Percentiles rank a stretch among this genome's conserved stretches.
Conservation (phyloP, 805 yeast genomes). For the Wickerhamiella australiensis region DNA sequence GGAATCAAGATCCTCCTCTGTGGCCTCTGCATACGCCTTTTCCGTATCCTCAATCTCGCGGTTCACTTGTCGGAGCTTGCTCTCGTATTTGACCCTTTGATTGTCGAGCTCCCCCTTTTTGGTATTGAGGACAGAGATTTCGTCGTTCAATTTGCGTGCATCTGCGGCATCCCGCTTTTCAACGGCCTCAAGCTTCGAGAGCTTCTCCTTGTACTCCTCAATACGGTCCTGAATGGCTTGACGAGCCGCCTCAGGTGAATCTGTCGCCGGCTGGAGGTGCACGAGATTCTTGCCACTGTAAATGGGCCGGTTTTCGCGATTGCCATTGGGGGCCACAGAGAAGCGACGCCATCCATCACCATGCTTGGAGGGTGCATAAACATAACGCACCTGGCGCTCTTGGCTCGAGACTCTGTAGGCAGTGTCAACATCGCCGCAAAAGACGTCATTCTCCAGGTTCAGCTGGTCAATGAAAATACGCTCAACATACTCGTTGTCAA, state of each 20-base stretch:
- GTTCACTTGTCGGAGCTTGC: constrained; percentile 50
- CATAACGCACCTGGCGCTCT: background rate
- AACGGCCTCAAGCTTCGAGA: background rate
- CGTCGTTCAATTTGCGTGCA: background rate
- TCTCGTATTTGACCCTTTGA: background rate
- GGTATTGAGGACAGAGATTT: background rate
- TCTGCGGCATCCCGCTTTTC: background rate
- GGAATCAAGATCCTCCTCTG: background rate
- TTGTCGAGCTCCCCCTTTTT: background rate
- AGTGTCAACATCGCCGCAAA: background rate
- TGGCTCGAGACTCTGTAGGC: background rate
- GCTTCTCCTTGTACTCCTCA: background rate
- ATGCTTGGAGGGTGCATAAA: background rate
- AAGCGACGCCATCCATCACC: constrained; percentile 1
- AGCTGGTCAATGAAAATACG: constrained; percentile 34
- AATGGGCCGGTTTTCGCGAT: background rate
- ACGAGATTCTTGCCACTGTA: background rate
- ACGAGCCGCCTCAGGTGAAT: background rate
- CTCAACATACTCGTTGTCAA: constrained; percentile 42
- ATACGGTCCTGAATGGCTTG: constrained; percentile 1
- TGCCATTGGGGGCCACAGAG: background rate
- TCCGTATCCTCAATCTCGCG: constrained; percentile 70
- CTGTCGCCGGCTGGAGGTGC: background rate
- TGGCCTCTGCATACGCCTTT: constrained; percentile 25
- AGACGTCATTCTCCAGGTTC: constrained; percentile 12